Evolutionary conservation across 1,284 basidiomycete species (phyloP).

Genomic region (Apiotrichum gamsii): DNA sequence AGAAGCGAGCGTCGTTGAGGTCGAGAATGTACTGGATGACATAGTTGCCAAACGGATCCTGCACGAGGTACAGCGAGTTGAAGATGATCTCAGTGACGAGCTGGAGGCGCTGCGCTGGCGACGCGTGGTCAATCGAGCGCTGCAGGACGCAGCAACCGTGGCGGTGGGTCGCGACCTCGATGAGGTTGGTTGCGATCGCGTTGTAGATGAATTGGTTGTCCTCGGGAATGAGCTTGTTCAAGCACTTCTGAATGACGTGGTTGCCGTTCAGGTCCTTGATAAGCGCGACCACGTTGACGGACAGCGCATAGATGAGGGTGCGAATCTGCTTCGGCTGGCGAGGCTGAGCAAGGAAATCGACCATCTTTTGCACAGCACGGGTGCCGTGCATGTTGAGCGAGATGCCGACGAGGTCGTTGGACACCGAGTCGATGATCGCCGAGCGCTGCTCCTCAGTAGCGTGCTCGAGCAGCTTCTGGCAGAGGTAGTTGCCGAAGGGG

Average conservation of each 20-base stretch:
- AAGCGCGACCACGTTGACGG: constrained; percentile 94
- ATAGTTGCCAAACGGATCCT: constrained; percentile 83
- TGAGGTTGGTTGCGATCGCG: constrained; percentile 95
- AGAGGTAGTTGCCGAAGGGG: constrained; percentile 98
- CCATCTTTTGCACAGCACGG: constrained; percentile 99
- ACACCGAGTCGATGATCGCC: constrained; percentile 94
- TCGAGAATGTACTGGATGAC: constrained; percentile 83
- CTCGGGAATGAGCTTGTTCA: constrained; percentile 94
- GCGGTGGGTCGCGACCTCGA: constrained; percentile 98
- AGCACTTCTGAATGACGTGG: constrained; percentile 96
- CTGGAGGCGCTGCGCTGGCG: constrained; percentile 76
- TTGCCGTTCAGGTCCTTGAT: constrained; percentile 99
- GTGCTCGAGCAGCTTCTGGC: constrained; percentile 96
- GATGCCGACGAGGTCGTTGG: constrained; percentile 94
- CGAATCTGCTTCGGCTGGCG: constrained; percentile 85
- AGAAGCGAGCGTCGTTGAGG: constrained; percentile 95
- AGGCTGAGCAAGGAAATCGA: constrained; percentile 95
- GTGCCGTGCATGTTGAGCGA: constrained; percentile 99
- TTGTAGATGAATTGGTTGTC: constrained; percentile 99
- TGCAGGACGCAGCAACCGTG: constrained; percentile 99
- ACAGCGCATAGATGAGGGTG: constrained; percentile 92
- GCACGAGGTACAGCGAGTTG: constrained; percentile 94
- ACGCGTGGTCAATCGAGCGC: constrained; percentile 97
- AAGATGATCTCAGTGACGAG: constrained; percentile 98
- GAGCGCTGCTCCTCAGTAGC: constrained; percentile 97